Percentiles rank a stretch among this genome's conserved stretches.
phyloP scores from a whole-genome alignment of 805 yeast genomes.

The Candida maris region DNA sequence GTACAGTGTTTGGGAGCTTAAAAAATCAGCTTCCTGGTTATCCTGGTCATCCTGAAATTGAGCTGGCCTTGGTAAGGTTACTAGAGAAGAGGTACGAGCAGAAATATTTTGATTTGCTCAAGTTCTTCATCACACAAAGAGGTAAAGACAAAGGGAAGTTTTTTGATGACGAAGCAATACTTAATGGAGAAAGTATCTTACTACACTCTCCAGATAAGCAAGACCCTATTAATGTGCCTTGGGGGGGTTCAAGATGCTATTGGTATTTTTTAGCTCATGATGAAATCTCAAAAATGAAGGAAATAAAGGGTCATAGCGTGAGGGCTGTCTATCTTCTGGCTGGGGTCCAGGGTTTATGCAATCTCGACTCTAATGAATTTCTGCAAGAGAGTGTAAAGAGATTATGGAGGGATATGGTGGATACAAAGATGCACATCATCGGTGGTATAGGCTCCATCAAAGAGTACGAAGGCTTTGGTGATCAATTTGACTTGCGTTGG shows the following conservation, averaged over 20 bases:
- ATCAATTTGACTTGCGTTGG: slow-evolving; percentile 21
- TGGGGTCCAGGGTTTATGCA: slow-evolving; percentile 23
- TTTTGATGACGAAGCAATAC: slow-evolving; percentile 17
- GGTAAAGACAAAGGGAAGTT: slow-evolving; percentile 20
- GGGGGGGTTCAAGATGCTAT: slow-evolving; percentile 13
- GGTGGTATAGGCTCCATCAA: slow-evolving; percentile 27
- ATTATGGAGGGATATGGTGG: slow-evolving; percentile 22
- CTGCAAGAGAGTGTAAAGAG: slow-evolving; percentile 12
- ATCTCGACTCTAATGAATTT: slow-evolving; percentile 13
- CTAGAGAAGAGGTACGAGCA: slow-evolving; percentile 15
- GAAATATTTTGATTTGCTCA: slow-evolving; percentile 17
- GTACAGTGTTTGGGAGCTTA: slow-evolving; percentile 19
- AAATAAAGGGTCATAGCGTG: slow-evolving; percentile 25
- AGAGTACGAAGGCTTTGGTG: slow-evolving; percentile 29
- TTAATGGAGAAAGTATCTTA: slow-evolving; percentile 17
- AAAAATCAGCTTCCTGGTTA: slow-evolving; percentile 21
- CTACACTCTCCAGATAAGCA: slow-evolving; percentile 10
- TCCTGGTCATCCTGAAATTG: slow-evolving; percentile 29
- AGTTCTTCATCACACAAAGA: slow-evolving; percentile 23
- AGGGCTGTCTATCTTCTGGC: slow-evolving; percentile 21
- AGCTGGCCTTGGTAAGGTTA: slow-evolving; percentile 24
- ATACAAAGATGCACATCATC: slow-evolving; percentile 21
- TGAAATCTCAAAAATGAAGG: slow-evolving; percentile 15
- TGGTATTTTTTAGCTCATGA: slow-evolving; percentile 26
- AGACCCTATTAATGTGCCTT: slow-evolving; percentile 9